These are phyloP conservation scores for Tetracladium setigerum DNA, from an alignment of 495 filamentous ascomycete species.

Conservation along the genomic window DNA sequence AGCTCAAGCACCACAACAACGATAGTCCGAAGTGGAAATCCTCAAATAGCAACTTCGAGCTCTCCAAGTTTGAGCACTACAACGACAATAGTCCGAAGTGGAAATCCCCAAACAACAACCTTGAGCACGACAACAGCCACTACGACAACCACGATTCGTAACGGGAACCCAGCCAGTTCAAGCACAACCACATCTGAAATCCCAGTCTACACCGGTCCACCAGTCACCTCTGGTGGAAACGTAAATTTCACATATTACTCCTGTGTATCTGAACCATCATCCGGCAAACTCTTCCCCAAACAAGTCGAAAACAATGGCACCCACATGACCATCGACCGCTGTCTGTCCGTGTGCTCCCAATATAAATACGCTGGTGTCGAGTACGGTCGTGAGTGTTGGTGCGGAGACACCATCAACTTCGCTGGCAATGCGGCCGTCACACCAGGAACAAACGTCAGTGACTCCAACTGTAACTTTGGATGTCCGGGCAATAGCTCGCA, in stretches of 20 bases:
- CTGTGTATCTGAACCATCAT: conserved; percentile 21
- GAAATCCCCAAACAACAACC: neutral
- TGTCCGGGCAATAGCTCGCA: conserved; percentile 34
- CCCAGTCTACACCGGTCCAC: neutral
- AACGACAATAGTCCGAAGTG: too few species aligned
- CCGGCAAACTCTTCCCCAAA: conserved; percentile 11
- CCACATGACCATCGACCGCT: conserved; percentile 17
- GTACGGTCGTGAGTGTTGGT: conserved; percentile 14
- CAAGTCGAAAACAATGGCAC: conserved; percentile 18
- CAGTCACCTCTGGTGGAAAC: conserved; percentile 16
- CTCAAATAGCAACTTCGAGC: neutral
- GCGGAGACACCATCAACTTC: conserved; percentile 11
- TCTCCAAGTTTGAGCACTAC: neutral
- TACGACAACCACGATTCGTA: neutral
- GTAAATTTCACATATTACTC: conserved; percentile 23
- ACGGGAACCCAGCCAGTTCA: neutral
- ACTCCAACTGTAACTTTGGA: conserved; percentile 22
- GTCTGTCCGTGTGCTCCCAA: conserved; percentile 9
- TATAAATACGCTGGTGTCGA: conserved; percentile 5
- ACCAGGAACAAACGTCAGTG: conserved; percentile 7
- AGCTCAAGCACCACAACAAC: neutral
- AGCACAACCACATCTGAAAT: neutral
- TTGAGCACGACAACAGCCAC: neutral
- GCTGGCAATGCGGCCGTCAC: conserved; percentile 2
- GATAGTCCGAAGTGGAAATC: too few species aligned